These are phyloP conservation scores for Phytophthora palmivora DNA, from an alignment of 352 stramenopile species.

Conservation along the genomic window DNA sequence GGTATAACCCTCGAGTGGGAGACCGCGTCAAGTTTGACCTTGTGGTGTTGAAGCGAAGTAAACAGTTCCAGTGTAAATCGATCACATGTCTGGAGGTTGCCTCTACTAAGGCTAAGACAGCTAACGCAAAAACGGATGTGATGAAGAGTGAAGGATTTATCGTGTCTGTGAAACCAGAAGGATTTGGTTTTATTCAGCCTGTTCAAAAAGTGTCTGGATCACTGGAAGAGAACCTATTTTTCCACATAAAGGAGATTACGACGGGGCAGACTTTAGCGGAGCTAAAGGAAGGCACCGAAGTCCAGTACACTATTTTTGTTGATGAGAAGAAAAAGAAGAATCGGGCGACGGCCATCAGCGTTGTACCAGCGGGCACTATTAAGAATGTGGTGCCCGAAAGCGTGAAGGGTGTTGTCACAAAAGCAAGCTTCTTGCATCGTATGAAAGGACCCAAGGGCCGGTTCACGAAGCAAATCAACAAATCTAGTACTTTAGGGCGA, in stretches of 20 bases:
- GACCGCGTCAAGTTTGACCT: constrained; percentile 75
- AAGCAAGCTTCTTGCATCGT: constrained; percentile 65
- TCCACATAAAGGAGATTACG: constrained; percentile 80
- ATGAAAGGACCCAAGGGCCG: constrained; percentile 49
- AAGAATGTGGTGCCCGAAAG: constrained; percentile 46
- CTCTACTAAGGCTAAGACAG: constrained; percentile 22
- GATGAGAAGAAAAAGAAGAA: constrained; percentile 85
- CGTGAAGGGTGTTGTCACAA: constrained; percentile 61
- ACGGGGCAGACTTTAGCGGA: constrained; percentile 57
- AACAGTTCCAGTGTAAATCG: constrained; percentile 65
- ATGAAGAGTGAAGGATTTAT: constrained; percentile 65
- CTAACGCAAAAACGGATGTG: constrained; percentile 21
- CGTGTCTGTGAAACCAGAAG: constrained; percentile 65
- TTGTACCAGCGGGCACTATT: constrained; percentile 69
- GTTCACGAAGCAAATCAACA: constrained; percentile 49
- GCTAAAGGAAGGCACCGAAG: constrained; percentile 77
- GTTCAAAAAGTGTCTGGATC: constrained; percentile 39
- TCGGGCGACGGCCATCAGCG: constrained; percentile 50
- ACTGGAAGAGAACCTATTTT: constrained; percentile 75
- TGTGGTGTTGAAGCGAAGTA: constrained; percentile 66
- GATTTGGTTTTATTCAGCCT: constrained; percentile 83
- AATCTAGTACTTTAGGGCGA: constrained; percentile 60
- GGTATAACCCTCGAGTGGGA: constrained; percentile 69
- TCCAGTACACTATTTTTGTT: constrained; percentile 59
- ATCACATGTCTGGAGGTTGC: constrained; percentile 55